Percentiles rank a stretch among this genome's conserved stretches.
Evolutionary conservation across 2,329 filamentous ascomycete genomes (phyloP).

Genomic region (Cryphonectria japonica): DNA sequence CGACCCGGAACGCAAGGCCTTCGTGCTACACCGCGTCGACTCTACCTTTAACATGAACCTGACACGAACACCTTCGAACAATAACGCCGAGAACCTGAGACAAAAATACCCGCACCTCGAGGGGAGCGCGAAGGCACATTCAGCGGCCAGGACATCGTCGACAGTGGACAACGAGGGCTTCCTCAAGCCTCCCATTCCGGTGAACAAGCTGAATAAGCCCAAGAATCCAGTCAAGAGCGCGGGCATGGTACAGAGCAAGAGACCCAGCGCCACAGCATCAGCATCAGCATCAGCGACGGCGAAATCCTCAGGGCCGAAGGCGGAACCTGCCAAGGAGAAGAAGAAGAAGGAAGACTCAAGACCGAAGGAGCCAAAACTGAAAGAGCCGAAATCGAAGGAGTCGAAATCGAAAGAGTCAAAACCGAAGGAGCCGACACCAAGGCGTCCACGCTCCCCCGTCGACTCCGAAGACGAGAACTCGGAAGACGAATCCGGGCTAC

Average conservation of each 20-base stretch:
- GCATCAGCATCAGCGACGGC: conserved; percentile 22
- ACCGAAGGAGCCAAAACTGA: not conserved
- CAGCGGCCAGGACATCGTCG: not conserved
- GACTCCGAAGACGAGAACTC: conserved; percentile 41
- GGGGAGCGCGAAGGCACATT: conserved; percentile 28
- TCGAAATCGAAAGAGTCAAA: not conserved
- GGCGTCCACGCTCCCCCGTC: conserved; percentile 17
- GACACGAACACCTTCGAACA: conserved; percentile 67
- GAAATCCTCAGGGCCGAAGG: conserved; percentile 35
- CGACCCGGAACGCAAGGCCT: conserved; percentile 72
- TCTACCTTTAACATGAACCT: conserved; percentile 90
- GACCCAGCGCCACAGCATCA: conserved; percentile 18
- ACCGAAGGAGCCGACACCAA: not conserved
- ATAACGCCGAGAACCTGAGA: conserved; percentile 65
- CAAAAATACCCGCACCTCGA: conserved; percentile 70
- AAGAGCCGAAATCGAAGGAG: too few species aligned
- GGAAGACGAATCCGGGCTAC: conserved; percentile 60
- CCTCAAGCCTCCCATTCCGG: conserved; percentile 21
- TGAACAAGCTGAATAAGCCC: conserved; percentile 13
- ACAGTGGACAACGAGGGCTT: conserved; percentile 33
- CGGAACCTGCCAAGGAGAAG: conserved; percentile 39
- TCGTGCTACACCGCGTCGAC: conserved; percentile 80
- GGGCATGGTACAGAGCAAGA: conserved; percentile 35
- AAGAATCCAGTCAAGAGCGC: conserved; percentile 32
- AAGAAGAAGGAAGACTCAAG: conserved; percentile 29